Evolutionary conservation across 2,329 filamentous ascomycete genomes (phyloP).

Genomic region (Metarhizium humberi): DNA sequence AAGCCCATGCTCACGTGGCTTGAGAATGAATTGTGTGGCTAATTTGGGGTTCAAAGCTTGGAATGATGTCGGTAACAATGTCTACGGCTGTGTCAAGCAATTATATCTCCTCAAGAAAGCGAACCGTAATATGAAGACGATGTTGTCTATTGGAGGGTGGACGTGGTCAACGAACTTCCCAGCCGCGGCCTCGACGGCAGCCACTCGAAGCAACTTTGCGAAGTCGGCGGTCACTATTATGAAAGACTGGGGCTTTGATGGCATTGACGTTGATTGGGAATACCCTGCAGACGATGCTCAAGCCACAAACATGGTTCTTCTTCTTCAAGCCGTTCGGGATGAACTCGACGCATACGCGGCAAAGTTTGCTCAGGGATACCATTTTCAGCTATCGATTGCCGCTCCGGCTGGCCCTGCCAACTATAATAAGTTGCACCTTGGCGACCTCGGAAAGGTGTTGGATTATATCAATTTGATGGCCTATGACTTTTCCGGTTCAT

Average conservation of each 20-base stretch:
- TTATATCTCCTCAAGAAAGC: slow-evolving; percentile 67
- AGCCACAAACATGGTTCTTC: slow-evolving; percentile 33
- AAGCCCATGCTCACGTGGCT: no score
- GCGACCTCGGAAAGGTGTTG: slow-evolving; percentile 36
- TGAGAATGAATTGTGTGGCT: neutral
- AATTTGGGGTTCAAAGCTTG: slow-evolving; percentile 28
- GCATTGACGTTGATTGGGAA: slow-evolving; percentile 34
- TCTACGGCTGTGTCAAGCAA: slow-evolving; percentile 76
- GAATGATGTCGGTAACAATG: slow-evolving; percentile 58
- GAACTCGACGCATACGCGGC: slow-evolving; percentile 40
- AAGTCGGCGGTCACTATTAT: slow-evolving; percentile 58
- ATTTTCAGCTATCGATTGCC: slow-evolving; percentile 46
- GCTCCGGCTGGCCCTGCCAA: slow-evolving; percentile 39
- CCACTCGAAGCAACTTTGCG: slow-evolving; percentile 59
- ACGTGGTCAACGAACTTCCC: slow-evolving; percentile 74
- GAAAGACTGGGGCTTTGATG: slow-evolving; percentile 59
- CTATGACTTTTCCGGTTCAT: slow-evolving; percentile 70
- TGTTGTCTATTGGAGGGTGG: slow-evolving; percentile 80
- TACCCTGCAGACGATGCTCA: slow-evolving; percentile 28
- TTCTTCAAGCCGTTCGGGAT: slow-evolving; percentile 33
- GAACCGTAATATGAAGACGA: slow-evolving; percentile 67
- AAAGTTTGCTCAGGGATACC: slow-evolving; percentile 33
- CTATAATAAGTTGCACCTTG: slow-evolving; percentile 39
- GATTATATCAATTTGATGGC: slow-evolving; percentile 62
- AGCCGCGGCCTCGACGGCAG: slow-evolving; percentile 51